Conservation (phyloP, 148 eudicot genomes). For the Rhododendron williamsianum region DNA sequence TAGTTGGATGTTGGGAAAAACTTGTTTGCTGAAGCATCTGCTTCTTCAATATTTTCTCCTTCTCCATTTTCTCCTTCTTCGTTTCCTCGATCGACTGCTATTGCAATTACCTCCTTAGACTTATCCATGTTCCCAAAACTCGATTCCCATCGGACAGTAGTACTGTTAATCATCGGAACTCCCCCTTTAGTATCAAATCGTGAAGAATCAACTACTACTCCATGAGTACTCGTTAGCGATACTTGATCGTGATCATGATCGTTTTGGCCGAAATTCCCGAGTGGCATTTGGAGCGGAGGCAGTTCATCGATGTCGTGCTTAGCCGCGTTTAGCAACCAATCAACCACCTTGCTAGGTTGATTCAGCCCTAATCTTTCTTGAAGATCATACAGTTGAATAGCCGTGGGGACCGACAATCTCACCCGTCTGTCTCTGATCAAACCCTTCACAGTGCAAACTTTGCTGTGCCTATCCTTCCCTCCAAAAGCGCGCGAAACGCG, state of each 20-base stretch:
- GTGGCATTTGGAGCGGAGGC: slow-evolving; percentile 45
- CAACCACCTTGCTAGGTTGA: slow-evolving; percentile 54
- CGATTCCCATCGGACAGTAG: slow-evolving; percentile 17
- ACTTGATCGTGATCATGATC: background rate
- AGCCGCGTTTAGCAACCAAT: slow-evolving; percentile 44
- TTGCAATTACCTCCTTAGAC: slow-evolving; percentile 21
- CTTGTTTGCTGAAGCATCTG: slow-evolving; percentile 5
- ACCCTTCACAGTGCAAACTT: slow-evolving; percentile 49
- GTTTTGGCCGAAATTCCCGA: slow-evolving; percentile 23
- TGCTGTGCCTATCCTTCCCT: slow-evolving; percentile 51
- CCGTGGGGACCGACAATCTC: slow-evolving; percentile 45
- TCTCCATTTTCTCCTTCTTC: slow-evolving; percentile 13
- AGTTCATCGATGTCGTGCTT: slow-evolving; percentile 43
- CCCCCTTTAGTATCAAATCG: background rate
- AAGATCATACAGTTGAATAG: slow-evolving; percentile 55
- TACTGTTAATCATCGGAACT: background rate
- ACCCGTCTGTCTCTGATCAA: slow-evolving; percentile 38
- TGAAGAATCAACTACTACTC: background rate
- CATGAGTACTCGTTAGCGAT: background rate
- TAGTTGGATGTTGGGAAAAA: slow-evolving; percentile 15
- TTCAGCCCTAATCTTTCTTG: slow-evolving; percentile 50
- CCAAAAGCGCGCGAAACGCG: slow-evolving; percentile 44
- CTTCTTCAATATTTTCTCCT: background rate
- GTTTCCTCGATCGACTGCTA: background rate
- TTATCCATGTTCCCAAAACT: slow-evolving; percentile 15